These are phyloP conservation scores for Zygosaccharomyces bisporus DNA, from an alignment of 805 yeast species.

Conservation along the genomic window DNA sequence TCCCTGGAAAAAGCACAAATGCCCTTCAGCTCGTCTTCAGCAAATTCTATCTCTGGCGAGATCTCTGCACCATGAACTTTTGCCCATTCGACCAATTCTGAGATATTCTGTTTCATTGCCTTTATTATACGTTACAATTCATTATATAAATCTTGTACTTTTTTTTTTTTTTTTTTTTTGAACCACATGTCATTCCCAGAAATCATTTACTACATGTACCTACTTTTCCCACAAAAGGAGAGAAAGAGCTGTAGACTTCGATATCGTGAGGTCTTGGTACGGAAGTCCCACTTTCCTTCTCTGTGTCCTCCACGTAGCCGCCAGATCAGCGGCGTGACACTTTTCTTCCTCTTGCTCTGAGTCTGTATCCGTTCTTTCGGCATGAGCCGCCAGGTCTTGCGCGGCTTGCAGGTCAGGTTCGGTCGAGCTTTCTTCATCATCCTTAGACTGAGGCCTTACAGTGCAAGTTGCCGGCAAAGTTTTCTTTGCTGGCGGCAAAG, in stretches of 20 bases:
- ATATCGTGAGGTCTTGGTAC: conserved; percentile 4
- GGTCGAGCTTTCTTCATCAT: not conserved
- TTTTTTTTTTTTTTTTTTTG: no score
- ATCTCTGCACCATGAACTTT: conserved; percentile 35
- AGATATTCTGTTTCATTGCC: not conserved
- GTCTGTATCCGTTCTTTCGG: no score
- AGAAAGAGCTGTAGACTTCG: conserved; percentile 9
- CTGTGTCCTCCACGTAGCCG: conserved; percentile 3
- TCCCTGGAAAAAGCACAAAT: conserved; percentile 32
- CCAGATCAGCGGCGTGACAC: not conserved
- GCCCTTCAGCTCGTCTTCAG: conserved; percentile 35
- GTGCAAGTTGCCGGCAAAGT: no score
- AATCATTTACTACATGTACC: not conserved
- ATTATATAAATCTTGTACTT: not conserved
- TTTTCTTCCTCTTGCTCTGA: not conserved
- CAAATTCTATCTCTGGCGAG: conserved; percentile 37
- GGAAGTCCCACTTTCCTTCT: conserved; percentile 3
- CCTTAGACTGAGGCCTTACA: no score
- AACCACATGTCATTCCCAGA: not conserved
- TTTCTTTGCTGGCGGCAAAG: no score
- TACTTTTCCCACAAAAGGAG: conserved; percentile 9
- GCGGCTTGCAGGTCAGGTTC: no score
- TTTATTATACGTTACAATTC: not conserved
- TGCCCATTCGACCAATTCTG: conserved; percentile 38
- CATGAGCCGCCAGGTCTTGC: not conserved